These are phyloP conservation scores for Ophiorrhiza pumila DNA, from an alignment of 257 asterid species.

Conservation along the genomic window DNA sequence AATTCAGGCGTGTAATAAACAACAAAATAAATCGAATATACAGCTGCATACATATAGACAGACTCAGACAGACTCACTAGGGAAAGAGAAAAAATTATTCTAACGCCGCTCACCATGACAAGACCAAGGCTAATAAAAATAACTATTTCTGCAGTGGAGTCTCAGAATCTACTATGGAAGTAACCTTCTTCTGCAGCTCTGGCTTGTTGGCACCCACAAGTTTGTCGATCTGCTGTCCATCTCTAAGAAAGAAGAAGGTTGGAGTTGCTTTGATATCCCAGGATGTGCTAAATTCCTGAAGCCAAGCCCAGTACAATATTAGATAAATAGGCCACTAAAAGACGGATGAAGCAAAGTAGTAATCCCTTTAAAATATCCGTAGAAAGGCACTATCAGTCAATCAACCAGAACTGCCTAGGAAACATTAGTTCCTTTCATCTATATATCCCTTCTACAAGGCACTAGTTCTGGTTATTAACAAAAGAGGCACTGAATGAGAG, in stretches of 20 bases:
- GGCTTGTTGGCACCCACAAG: conserved; percentile 98
- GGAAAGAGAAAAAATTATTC: neutral
- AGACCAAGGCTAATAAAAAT: conserved; percentile 12
- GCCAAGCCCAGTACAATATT: neutral
- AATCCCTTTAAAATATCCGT: too few relatives aligned
- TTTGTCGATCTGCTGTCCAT: conserved; percentile 78
- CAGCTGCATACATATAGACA: conserved; percentile 24
- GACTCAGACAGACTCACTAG: conserved; percentile 13
- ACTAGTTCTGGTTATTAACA: neutral
- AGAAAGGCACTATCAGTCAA: neutral
- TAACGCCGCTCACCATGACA: conserved; percentile 6
- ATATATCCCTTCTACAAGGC: neutral
- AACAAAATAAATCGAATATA: conserved; percentile 22
- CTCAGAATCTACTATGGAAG: conserved; percentile 49
- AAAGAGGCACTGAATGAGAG: neutral
- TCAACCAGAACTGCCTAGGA: neutral
- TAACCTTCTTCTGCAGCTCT: conserved; percentile 83
- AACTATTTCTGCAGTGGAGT: conserved; percentile 25
- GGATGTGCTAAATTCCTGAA: conserved; percentile 89
- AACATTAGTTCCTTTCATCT: neutral
- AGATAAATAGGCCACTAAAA: neutral
- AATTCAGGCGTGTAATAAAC: neutral
- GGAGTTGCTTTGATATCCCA: conserved; percentile 99
- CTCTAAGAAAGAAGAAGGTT: conserved; percentile 91
- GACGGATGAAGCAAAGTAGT: neutral